Percentiles rank a stretch among this genome's conserved stretches.
These are phyloP conservation scores for Kuraishia ogatae DNA, from an alignment of 805 yeast species.

Conservation along the genomic window DNA sequence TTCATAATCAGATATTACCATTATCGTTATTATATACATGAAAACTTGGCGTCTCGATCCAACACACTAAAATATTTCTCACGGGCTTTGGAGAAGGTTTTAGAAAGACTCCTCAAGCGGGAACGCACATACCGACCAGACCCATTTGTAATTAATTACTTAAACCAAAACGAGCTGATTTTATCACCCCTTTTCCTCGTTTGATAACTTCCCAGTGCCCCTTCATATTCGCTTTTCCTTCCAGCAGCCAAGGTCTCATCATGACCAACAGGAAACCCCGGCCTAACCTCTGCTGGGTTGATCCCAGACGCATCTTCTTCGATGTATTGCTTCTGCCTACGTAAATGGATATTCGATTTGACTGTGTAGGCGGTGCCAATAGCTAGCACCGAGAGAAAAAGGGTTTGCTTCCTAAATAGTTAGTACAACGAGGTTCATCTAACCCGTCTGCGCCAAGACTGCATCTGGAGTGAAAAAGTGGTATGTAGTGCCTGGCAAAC, in stretches of 20 bases:
- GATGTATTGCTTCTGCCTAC: slow-evolving; percentile 23
- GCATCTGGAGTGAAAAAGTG: no score
- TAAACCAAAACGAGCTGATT: slow-evolving; percentile 14
- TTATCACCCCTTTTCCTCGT: slow-evolving; percentile 28
- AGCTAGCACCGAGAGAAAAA: slow-evolving; percentile 19
- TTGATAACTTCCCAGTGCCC: slow-evolving; percentile 56
- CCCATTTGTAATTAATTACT: no score
- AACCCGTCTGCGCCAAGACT: no score
- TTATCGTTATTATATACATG: slow-evolving; percentile 1
- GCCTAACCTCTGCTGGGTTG: slow-evolving; percentile 16
- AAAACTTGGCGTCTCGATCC: not conserved
- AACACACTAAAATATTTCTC: no score
- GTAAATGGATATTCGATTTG: slow-evolving; percentile 24
- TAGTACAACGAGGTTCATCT: not conserved
- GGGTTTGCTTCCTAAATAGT: slow-evolving; percentile 19
- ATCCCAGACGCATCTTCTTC: slow-evolving; percentile 21
- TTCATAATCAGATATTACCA: not conserved
- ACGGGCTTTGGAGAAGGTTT: no score
- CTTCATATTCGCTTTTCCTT: slow-evolving; percentile 60
- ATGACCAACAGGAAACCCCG: slow-evolving; percentile 23
- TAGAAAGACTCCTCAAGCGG: no score
- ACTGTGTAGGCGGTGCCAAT: slow-evolving; percentile 24
- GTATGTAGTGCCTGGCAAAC: no score
- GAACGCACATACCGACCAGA: no score
- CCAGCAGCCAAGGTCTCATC: slow-evolving; percentile 12